Conservation (phyloP, 495 filamentous ascomycete species). For the Mytilinidion resinicola region DNA sequence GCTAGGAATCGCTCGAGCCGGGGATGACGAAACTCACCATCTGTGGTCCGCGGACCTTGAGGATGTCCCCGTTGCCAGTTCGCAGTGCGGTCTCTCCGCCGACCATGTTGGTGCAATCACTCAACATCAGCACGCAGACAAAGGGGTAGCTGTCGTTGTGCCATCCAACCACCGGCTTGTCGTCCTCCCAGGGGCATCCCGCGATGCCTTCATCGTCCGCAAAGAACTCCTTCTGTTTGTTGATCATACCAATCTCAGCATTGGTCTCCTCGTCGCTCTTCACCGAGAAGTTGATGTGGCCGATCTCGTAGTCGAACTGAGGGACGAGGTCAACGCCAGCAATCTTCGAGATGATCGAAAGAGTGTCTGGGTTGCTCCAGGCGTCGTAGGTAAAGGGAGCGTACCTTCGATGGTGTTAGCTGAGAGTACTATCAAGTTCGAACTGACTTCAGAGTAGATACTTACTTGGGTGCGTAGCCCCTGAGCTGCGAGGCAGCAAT, state of each 20-base stretch:
- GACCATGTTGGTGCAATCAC: constrained; percentile 62
- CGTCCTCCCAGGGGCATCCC: constrained; percentile 52
- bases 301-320: constrained; percentile 67
- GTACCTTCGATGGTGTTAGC: constrained; percentile 38
- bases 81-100: constrained; percentile 65
- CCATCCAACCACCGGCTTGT: constrained; percentile 64
- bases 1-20: not conserved
- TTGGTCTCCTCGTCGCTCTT: constrained; percentile 50
- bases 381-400: constrained; percentile 64
- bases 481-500: constrained; percentile 60
- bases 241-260: constrained; percentile 39
- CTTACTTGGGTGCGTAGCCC: constrained; percentile 63
- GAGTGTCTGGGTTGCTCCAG: constrained; percentile 60
- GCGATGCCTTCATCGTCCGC: constrained; percentile 45
- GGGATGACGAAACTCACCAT: constrained; percentile 42
- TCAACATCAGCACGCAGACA: constrained; percentile 71
- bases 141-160: constrained; percentile 72
- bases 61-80: constrained; percentile 54
- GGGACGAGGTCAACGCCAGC: constrained; percentile 70
- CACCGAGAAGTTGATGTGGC: constrained; percentile 64
- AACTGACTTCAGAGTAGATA: constrained; percentile 9
- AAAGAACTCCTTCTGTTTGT: constrained; percentile 36
- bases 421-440: no score
- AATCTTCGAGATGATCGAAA: constrained; percentile 59
- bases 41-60: constrained; percentile 63